Percentiles rank a stretch among this genome's conserved stretches.
phyloP scores from a whole-genome alignment of 208 protist species.

The Spongospora subterranea region DNA sequence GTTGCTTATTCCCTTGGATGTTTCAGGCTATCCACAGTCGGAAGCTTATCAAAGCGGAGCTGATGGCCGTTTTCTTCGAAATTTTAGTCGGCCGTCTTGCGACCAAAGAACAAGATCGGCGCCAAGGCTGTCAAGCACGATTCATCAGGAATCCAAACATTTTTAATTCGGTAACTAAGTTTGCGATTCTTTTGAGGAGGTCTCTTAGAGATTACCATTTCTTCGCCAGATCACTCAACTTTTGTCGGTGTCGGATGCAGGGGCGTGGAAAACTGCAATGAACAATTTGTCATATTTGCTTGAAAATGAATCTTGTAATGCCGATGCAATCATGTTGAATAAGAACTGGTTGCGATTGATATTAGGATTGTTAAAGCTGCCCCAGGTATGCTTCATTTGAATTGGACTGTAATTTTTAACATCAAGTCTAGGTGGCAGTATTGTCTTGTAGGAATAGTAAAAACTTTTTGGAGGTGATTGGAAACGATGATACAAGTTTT shows the following conservation, averaged over 20 bases:
- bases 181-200: background rate
- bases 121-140: conserved; percentile 35
- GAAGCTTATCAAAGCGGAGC: background rate
- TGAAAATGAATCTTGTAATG: conserved; percentile 33
- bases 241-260: background rate
- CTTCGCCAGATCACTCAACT: background rate
- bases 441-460: background rate
- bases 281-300: conserved; percentile 22
- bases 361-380: background rate
- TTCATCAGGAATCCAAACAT: background rate
- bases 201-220: background rate
- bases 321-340: background rate
- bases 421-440: background rate
- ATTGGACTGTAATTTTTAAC: background rate
- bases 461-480: conserved; percentile 36
- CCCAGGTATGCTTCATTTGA: background rate
- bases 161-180: background rate
- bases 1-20: background rate
- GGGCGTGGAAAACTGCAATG: background rate
- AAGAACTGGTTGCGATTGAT: conserved; percentile 39
- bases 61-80: conserved; percentile 10
- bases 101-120: background rate
- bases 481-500: background rate
- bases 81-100: background rate
- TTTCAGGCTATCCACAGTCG: background rate